Evolutionary conservation across 1,139 yeast species (phyloP), one percentile per base, ranked within the genome.

Genomic region (Wickerhamomyces sp.): DNA sequence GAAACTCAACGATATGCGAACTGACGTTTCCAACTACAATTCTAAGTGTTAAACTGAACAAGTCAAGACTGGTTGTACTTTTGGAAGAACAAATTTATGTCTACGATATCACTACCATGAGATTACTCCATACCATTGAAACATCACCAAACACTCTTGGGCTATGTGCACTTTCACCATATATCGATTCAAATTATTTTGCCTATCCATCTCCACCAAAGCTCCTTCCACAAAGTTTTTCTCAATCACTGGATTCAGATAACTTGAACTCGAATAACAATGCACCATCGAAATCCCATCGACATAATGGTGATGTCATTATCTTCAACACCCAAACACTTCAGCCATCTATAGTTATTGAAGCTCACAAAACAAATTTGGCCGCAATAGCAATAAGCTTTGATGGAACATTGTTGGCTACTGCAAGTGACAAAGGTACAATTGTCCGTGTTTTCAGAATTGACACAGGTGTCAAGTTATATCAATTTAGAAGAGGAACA

Each of bases 341-440:
- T 38, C 94, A 87, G 50, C 97, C 97, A 0, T 64, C 85, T 16
- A 81, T 87, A 41, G 95, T 89, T 2, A 80, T 91, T 26, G 96
- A 87, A 52, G 98, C 98, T 1, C 98, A 91, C 57, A 86, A 87
- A 52, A 79, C 94, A 2, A 76, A 84, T 12, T 65, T 91, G 36
- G 89, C 96, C 0, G 83, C 89, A 1, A 64, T 89, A 43, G 68
- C 88, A 1, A 64, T 91, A 36, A 86, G 91, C 45, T 66, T 69
- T 30, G 95, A 88, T 54, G 98, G 98, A 1, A 68, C 80, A 0
- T 58, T 87, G 32, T 64, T 91, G 32, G 96, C 97, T 2, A 88
- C 97, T 0, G 96, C 97, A 1, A 85, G 96, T 14, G 95, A 87
- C 46, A 88, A 88, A 55, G 98, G 98, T 5, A 91, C 98, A 0